Evolutionary conservation across 1,284 basidiomycete species (phyloP), one percentile per base, ranked within the genome.

Genomic region (Cryptococcus sp.): DNA sequence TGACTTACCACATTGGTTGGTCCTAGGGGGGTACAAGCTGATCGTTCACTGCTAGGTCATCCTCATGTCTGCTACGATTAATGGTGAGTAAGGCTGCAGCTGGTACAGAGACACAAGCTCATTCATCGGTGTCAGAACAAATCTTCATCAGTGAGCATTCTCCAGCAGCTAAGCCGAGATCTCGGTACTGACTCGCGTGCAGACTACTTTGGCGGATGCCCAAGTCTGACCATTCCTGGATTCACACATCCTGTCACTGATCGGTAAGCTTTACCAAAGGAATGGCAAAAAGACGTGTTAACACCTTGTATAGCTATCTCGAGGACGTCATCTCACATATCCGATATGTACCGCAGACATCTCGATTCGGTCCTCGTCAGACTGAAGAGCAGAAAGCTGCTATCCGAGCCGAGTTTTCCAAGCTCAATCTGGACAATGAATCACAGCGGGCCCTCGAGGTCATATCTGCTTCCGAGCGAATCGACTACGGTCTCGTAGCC

Each of bases 211-310:
- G 78, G 85, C 58, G 83, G 85, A 23, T 91, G 91, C 2, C 91
- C 92, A 1, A 83, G 90, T 54, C 81, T 96, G 55, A 85, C 83
- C 20, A 96, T 97, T 39, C 90, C 91, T 3, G 93, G 93, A 0
- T 85, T 87, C 67, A 85, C 90, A 0, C 82, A 91, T 76, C 90
- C 90, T 0, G 88, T 94, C 1, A 81, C 82, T 49, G 90, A 94
- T 73, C 80, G 83, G 88, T 88, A 51, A 63, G 84, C 76, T 22
- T 6, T n/a, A 16, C 30, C 6, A 23, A 5, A 30, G 16, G 27
- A 15, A 46, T 46, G 16, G 5, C 40, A 30, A 16, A 2, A 45
- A 47, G 10, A 23, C 5, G 4, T 19, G 23, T 23, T 50, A 38
- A 40, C 23, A 45, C 10, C 17, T 50, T 27, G 3, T n/a, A 47